Conservation (phyloP, 2,329 filamentous ascomycete genomes). For the Paramyrothecium roridum region DNA sequence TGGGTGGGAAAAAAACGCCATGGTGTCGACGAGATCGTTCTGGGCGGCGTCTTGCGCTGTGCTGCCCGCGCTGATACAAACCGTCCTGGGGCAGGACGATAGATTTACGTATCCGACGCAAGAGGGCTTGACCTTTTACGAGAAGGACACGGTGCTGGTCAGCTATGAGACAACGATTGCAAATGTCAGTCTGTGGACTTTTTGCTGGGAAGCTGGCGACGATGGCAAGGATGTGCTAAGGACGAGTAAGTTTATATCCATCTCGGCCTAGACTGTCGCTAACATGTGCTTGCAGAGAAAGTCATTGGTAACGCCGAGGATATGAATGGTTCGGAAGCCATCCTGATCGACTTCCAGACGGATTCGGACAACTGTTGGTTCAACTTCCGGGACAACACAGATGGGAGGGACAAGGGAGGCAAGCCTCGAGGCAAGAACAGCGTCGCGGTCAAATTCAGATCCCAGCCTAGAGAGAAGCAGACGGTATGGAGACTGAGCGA, state of each 20-base stretch:
- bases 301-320: constrained; percentile 1
- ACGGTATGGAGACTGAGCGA: not conserved
- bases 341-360: constrained; percentile 4
- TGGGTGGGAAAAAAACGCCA: not conserved
- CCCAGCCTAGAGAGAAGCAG: not conserved
- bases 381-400: constrained; percentile 2
- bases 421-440: not conserved
- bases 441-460: not conserved
- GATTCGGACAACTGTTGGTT: constrained; percentile 3
- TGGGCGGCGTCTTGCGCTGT: not conserved
- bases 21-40: not conserved
- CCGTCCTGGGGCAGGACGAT: not conserved
- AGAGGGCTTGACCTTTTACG: constrained; percentile 7
- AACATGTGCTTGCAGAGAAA: constrained; percentile 2
- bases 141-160: constrained; percentile 7
- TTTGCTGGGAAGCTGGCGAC: constrained; percentile 6
- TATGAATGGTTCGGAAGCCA: constrained; percentile 5
- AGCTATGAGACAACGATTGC: constrained; percentile 6
- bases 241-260: constrained; percentile 3
- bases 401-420: not conserved
- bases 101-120: constrained; percentile 6
- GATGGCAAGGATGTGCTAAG: not conserved
- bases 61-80: not conserved
- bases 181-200: constrained; percentile 7
- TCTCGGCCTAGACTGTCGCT: not conserved